Base-by-base conservation (phyloP, 306 rosid species). In the Prosopis cineraria region DNA sequence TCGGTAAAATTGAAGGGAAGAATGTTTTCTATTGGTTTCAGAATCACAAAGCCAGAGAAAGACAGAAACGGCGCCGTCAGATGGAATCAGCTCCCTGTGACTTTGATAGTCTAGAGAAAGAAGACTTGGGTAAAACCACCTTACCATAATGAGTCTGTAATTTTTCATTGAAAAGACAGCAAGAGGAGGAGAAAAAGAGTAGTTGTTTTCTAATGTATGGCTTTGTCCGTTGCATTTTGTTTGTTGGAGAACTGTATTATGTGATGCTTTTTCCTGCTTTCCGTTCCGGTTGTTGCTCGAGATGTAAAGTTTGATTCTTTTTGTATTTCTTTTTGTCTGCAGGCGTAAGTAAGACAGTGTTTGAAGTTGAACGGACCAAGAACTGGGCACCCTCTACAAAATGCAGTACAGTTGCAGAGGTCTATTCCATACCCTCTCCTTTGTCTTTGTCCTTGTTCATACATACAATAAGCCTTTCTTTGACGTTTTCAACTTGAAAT, bases 1-100 rank as follows among this genome's bases (percentile, higher is more conserved):
- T 73, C 47, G 98, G 98, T 22, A 94, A 94, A 73, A 91, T 94
- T 45, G 98, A 94, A 80, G 98, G 97, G n/a, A 94, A 94, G 73
- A 94, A 94, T 68, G 98, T 94, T 4, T 94, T 94, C 87, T 94
- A 94, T 66, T 94, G 98, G 97, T 94, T 94, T 82, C 98, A 94
- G 71, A 94, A 94, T 76, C 98, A 94, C 79, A 94, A 94, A 80
- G 98, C 98, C 0, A 90, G 98, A 84, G 98, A 94, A 56, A 84
- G 97, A 52, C 98, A 94, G 87, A 94, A 94, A 64, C 94, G 98
- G 50, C 98, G 98, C 73, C 98, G 98, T 84, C 97, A 90, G 80
- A 87, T 87, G 87, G 96, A 94, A 78, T 91, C 90, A 10, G 68
- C 85, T 10, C 65, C 84, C 65, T n/a, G n/a, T 58, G 36, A 58